Evolutionary conservation across 257 asterid species (phyloP).

Genomic region (Orobanche coerulescens): DNA sequence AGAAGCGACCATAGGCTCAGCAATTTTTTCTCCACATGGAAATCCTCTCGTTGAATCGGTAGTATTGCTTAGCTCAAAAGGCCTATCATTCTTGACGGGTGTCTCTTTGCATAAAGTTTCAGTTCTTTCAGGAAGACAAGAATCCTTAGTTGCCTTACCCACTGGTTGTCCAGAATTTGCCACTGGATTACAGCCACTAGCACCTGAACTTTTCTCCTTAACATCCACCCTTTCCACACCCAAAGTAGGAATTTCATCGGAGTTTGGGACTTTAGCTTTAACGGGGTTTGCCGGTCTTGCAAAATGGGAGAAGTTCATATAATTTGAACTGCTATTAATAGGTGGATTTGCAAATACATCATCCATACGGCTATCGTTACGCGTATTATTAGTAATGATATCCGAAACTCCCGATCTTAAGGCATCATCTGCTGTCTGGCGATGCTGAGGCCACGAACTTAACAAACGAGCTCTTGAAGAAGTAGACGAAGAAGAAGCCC

Average conservation of each 20-base stretch:
- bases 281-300: constrained; percentile 49
- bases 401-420: constrained; percentile 47
- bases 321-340: constrained; percentile 27
- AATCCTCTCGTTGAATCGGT: constrained; percentile 27
- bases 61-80: constrained; percentile 13
- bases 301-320: constrained; percentile 68
- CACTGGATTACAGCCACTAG: not conserved
- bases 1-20: constrained; percentile 60
- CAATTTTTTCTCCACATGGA: constrained; percentile 38
- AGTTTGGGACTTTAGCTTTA: constrained; percentile 34
- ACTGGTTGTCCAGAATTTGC: constrained; percentile 20
- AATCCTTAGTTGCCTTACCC: constrained; percentile 28
- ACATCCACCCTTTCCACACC: constrained; percentile 25
- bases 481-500: constrained; percentile 30
- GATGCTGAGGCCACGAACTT: constrained; percentile 39
- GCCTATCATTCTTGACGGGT: constrained; percentile 32
- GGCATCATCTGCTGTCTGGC: constrained; percentile 35
- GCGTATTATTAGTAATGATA: constrained; percentile 26
- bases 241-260: constrained; percentile 34
- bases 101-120: constrained; percentile 32
- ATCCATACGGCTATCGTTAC: constrained; percentile 15
- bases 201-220: constrained; percentile 25
- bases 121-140: constrained; percentile 26
- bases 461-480: constrained; percentile 27
- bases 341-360: constrained; percentile 28